These are phyloP conservation scores for Lathyrus aphaca DNA, from an alignment of 306 rosid genomes.

Conservation along the genomic window DNA sequence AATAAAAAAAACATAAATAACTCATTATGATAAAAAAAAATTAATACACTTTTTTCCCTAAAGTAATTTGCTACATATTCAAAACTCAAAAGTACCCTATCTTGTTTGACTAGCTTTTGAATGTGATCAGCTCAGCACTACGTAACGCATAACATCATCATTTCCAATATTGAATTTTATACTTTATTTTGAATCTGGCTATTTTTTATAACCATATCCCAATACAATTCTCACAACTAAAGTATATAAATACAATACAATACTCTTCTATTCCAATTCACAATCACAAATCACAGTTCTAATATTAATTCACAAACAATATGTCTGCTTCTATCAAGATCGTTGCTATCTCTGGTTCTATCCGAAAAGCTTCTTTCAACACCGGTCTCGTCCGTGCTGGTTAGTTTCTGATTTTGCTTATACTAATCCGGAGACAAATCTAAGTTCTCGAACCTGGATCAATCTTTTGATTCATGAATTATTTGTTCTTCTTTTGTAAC, in stretches of 20 bases:
- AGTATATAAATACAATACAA: background rate
- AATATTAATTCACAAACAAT: background rate
- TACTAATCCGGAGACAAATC: too few species aligned
- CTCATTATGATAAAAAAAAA: too few species aligned
- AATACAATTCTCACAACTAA: background rate
- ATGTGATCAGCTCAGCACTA: constrained; percentile 2
- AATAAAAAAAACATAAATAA: too few species aligned
- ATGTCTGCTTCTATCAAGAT: constrained; percentile 48
- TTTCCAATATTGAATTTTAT: background rate
- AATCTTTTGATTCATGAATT: constrained; percentile 6
- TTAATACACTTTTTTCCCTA: too few species aligned
- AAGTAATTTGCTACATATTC: too few species aligned
- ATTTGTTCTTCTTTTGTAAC: background rate
- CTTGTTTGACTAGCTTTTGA: too few species aligned
- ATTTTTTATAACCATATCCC: background rate
- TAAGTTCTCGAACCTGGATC: too few species aligned
- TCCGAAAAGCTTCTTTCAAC: constrained; percentile 61
- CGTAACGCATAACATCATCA: background rate
- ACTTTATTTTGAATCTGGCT: background rate
- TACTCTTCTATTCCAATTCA: background rate
- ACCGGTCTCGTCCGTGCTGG: constrained; percentile 71
- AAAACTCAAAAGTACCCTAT: too few species aligned
- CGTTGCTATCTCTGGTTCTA: constrained; percentile 68
- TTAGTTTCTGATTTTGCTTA: constrained; percentile 9
- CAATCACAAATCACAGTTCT: too few species aligned